phyloP scores from a whole-genome alignment of 176 grass and related monocot species.

The Musa beccarii region DNA sequence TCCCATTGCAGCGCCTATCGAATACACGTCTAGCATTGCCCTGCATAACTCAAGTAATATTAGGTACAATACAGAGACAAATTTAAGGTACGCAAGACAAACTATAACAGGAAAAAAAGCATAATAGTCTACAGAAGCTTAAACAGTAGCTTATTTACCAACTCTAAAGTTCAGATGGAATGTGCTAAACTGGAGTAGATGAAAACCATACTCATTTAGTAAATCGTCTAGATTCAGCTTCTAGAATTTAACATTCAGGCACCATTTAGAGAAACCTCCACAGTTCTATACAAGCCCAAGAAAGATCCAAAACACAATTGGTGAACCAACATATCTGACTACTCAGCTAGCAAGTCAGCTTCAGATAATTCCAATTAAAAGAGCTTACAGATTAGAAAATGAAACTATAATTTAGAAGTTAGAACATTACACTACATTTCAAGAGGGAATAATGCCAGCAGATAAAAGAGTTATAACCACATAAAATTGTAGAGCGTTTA shows the following conservation, averaged over 20 bases:
- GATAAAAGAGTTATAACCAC: not conserved
- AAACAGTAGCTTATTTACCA: not conserved
- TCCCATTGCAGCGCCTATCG: constrained; percentile 65
- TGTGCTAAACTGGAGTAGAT: not conserved
- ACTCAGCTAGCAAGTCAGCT: not conserved
- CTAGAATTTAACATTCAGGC: not conserved
- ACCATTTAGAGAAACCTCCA: not conserved
- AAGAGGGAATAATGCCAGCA: not conserved
- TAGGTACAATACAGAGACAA: not conserved
- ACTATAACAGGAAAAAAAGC: not conserved
- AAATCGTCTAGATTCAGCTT: too few relatives aligned
- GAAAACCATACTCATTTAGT: not conserved
- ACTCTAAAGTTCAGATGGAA: not conserved
- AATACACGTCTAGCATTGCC: constrained; percentile 91
- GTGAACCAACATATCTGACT: not conserved
- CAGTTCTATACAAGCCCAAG: not conserved
- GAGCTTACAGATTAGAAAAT: not conserved
- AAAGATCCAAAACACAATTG: not conserved
- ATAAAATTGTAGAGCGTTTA: not conserved
- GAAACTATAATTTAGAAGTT: not conserved
- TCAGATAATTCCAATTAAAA: not conserved
- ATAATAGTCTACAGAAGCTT: not conserved
- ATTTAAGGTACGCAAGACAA: not conserved
- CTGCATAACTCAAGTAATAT: constrained; percentile 34
- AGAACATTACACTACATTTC: not conserved